Percentiles rank a stretch among this genome's conserved stretches.
These are phyloP conservation scores for Aspergillus sp. DNA, from an alignment of 2,329 filamentous ascomycete species.

Conservation along the genomic window DNA sequence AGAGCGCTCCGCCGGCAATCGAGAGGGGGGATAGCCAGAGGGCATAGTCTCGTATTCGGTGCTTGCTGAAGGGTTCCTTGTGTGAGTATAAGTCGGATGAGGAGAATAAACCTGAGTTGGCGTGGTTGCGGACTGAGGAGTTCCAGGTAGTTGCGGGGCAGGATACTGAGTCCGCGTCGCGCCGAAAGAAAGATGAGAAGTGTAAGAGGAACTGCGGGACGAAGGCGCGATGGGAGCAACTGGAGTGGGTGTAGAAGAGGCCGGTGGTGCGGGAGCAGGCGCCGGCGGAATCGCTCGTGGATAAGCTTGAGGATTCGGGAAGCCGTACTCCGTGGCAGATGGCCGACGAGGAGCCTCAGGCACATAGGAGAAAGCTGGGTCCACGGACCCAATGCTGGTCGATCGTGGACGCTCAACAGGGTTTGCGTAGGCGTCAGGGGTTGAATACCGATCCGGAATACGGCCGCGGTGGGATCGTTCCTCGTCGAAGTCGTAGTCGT, in stretches of 20 bases:
- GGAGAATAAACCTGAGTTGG: slow-evolving; percentile 36
- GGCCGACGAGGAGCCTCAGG: slow-evolving; percentile 50
- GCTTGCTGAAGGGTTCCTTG: slow-evolving; percentile 33
- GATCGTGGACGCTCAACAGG: slow-evolving; percentile 59
- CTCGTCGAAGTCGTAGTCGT: slow-evolving; percentile 68
- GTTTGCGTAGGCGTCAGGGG: slow-evolving; percentile 52
- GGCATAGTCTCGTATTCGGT: slow-evolving; percentile 35
- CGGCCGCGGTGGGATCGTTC: slow-evolving; percentile 50
- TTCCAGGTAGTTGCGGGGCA: slow-evolving; percentile 44
- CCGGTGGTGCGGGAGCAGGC: slow-evolving; percentile 35
- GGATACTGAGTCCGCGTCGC: slow-evolving; percentile 45
- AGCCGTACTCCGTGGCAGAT: slow-evolving; percentile 50
- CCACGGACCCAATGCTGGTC: slow-evolving; percentile 60
- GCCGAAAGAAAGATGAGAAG: slow-evolving; percentile 47
- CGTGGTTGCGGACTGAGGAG: slow-evolving; percentile 45
- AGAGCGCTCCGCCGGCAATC: slow-evolving; percentile 22
- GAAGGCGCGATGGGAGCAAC: slow-evolving; percentile 27
- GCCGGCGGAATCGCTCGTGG: slow-evolving; percentile 41
- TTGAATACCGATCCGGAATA: slow-evolving; percentile 50
- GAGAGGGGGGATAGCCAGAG: slow-evolving; percentile 25
- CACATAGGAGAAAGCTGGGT: slow-evolving; percentile 46
- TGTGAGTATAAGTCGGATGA: slow-evolving; percentile 36
- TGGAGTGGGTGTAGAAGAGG: slow-evolving; percentile 31
- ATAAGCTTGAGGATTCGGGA: slow-evolving; percentile 35
- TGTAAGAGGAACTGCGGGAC: slow-evolving; percentile 27